Evolutionary conservation across 2,329 filamentous ascomycete genomes (phyloP), one percentile per base, ranked within the genome.

Genomic region (Chrysoporthe deuterocubensis): DNA sequence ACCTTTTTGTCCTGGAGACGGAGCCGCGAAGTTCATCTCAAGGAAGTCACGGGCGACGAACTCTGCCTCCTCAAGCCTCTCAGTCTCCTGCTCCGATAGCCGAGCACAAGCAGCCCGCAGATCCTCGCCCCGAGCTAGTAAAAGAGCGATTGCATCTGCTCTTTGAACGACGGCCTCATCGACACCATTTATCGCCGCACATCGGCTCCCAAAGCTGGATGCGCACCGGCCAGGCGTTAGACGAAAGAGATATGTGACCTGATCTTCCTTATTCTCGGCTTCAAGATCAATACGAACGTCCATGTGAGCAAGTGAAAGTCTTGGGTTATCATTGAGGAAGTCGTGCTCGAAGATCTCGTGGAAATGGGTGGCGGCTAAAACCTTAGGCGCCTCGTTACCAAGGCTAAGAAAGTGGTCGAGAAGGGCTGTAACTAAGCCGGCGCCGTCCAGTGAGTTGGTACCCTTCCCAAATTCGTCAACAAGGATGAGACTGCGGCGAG

Each of bases 391-490:
- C 34, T 83, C 73, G 1, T 69, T 52, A 0, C 79, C 82, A 18
- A 85, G 78, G 3, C 76, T 77, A 13, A 85, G 77, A 61, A 90
- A 87, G 73, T 90, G 82, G 54, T 84, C 79, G 18, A 91, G 78
- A 7, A 90, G 78, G 2, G 87, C 87, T 34, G 85, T 81, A 56
- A 89, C 78, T 16, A 91, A 77, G 0, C 87, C 88, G 1, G 85
- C 84, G 7, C 88, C 88, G 73, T 89, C 87, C 66, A 84, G 79
- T 9, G 80, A 76, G 62, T 84, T 85, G 0, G 88, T 90, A 2
- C 88, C 88, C 74, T 90, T 90, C 1, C 88, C 88, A 73, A 99
- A 98, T 75, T 99, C 96, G 73, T 99, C 96, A 57, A 98, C 88
- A n/a, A 99, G 83, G 1, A 99, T 77, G 6, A 99, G 82, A 74